A percentile compares a stretch with the other conserved stretches of the same genome.
Evolutionary conservation across 345 rosid species (phyloP).

Genomic region (Salix udensis): DNA sequence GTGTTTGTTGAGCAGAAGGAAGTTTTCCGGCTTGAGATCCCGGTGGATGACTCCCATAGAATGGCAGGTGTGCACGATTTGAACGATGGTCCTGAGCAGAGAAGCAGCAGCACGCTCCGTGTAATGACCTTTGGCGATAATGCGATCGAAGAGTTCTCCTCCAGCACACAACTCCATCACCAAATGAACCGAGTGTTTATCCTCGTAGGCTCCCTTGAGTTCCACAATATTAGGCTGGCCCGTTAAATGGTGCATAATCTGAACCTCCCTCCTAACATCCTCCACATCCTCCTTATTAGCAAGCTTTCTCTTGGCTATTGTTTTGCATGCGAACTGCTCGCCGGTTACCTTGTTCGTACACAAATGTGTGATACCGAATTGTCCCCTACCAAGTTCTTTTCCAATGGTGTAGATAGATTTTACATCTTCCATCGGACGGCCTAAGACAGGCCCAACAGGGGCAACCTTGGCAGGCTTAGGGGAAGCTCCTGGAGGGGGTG

Average conservation of each 20-base stretch:
- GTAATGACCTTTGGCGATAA: constrained; percentile 89
- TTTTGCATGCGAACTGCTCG: constrained; percentile 82
- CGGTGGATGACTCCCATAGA: constrained; percentile 95
- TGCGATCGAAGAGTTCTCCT: constrained; percentile 86
- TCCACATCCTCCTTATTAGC: constrained; percentile 88
- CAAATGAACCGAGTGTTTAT: constrained; percentile 85
- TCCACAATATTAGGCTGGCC: constrained; percentile 89
- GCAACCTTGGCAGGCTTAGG: constrained; percentile 35
- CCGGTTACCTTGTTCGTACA: constrained; percentile 72
- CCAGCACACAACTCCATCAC: constrained; percentile 97
- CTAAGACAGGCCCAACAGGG: constrained; percentile 67
- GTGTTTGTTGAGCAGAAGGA: constrained; percentile 65
- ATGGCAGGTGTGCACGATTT: constrained; percentile 83
- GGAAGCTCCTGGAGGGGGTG: constrained; percentile 21
- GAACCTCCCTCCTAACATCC: constrained; percentile 88
- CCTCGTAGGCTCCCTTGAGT: constrained; percentile 93
- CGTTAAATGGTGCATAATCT: constrained; percentile 86
- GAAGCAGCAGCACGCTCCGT: constrained; percentile 91
- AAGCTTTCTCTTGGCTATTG: constrained; percentile 81
- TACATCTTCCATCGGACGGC: constrained; percentile 88
- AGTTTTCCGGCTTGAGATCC: constrained; percentile 95
- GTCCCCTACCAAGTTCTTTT: constrained; percentile 87
- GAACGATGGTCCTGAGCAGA: constrained; percentile 74
- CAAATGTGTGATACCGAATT: constrained; percentile 81
- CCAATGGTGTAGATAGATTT: constrained; percentile 64